These are phyloP conservation scores for Apiotrichum domesticum DNA, from an alignment of 1,284 basidiomycete genomes.

Conservation along the genomic window DNA sequence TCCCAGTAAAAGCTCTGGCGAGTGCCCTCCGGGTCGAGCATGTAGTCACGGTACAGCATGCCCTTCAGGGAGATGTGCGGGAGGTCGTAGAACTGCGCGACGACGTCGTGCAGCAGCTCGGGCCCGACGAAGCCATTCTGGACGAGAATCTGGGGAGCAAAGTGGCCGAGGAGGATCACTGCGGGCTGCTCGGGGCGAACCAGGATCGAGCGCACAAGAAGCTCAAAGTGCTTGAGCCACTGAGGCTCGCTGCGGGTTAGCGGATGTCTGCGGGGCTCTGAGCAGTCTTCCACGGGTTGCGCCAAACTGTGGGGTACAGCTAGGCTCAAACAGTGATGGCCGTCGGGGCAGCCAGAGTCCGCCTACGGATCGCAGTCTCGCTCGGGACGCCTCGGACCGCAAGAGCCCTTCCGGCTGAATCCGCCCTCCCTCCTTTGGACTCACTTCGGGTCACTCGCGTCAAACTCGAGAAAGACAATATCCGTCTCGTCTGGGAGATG, in stretches of 20 bases:
- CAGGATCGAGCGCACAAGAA: too few relatives aligned
- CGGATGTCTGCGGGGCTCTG: too few relatives aligned
- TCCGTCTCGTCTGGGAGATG: slow-evolving; percentile 88
- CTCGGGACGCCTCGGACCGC: too few relatives aligned
- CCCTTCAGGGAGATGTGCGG: slow-evolving; percentile 77
- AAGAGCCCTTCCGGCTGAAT: neutral
- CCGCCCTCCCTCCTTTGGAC: slow-evolving; percentile 35
- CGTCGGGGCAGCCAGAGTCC: too few relatives aligned
- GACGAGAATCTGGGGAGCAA: slow-evolving; percentile 72
- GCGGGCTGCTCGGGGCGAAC: slow-evolving; percentile 70
- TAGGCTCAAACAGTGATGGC: too few relatives aligned
- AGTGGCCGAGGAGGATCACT: slow-evolving; percentile 83
- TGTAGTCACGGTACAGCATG: slow-evolving; percentile 71
- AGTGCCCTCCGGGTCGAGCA: slow-evolving; percentile 63
- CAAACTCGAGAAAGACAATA: slow-evolving; percentile 86
- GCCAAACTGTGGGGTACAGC: too few relatives aligned
- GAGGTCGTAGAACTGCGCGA: slow-evolving; percentile 91
- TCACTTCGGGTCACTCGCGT: slow-evolving; percentile 76
- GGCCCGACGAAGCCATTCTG: slow-evolving; percentile 76
- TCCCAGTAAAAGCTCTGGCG: slow-evolving; percentile 67
- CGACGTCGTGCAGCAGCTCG: slow-evolving; percentile 76
- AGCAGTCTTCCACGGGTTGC: too few relatives aligned
- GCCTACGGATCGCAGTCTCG: too few relatives aligned
- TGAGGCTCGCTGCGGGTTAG: too few relatives aligned
- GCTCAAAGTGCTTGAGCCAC: too few relatives aligned